Base-by-base conservation (phyloP, 176 grass and related monocot species). In the Raddia distichophylla region DNA sequence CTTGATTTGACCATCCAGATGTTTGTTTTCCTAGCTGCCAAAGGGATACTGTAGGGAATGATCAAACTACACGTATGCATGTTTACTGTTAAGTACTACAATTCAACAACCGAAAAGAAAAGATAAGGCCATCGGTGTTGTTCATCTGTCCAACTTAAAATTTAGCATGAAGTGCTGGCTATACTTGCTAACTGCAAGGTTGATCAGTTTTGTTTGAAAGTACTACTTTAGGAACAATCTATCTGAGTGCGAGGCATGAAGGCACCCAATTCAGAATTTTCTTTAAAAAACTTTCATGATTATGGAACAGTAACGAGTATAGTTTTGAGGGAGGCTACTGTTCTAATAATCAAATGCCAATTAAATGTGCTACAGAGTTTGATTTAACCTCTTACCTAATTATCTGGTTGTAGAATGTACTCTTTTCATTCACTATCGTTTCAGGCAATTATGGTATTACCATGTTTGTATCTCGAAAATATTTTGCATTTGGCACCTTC, bases 71-170 rank as follows among this genome's bases (percentile, higher is more conserved):
- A 5, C 13, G 75, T 48, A 57, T 34, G 19, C 4, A 66, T 77
- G 71, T n/a, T 45, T 77, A 40, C 1, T 81, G 53, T 54, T 51
- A 57, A 76, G 32, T 57, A 5, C 75, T 56, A 12, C 20, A 15
- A 43, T 20, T 79, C 68, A 18, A 80, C 45, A 70, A 47, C 1
- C 49, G 34, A 58, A 20, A 2, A 75, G 51, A 66, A 79, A 52
- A 84, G 27, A 80, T 60, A 84, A 68, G 42, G 18, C 69, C 40
- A 57, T 13, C 27, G 33, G 60, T 71, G 56, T 44, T 70, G 33
- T 62, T 78, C 66, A 72, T 64, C 56, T 9, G 2, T 79, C 37
- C 48, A 57, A 48, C 68, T 65, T 71, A 46, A 55, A 46, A 43
- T 86, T 65, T 45, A 77, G 8, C 40, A 59, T 11, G 56, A 53